These are phyloP conservation scores for Dictyostelium firmibasis DNA, from an alignment of 78 protist genomes.

Conservation along the genomic window DNA sequence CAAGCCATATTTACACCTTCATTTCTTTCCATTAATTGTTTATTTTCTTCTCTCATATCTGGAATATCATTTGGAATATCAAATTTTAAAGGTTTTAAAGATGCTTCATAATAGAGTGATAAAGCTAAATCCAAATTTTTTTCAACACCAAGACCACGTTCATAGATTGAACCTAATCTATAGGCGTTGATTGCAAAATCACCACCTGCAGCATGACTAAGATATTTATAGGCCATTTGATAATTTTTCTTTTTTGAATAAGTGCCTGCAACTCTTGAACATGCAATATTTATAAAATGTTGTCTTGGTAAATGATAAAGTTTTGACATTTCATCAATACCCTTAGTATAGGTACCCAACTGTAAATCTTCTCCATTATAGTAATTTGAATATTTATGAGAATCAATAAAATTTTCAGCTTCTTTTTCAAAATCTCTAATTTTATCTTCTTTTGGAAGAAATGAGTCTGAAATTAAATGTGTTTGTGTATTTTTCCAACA, in stretches of 20 bases:
- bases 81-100: neutral
- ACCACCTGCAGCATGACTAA: neutral
- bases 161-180: neutral
- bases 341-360: neutral
- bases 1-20: neutral
- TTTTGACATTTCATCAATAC: neutral
- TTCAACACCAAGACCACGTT: conserved; percentile 3
- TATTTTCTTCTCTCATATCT: neutral
- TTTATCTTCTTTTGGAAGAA: no score
- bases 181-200: neutral
- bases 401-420: neutral
- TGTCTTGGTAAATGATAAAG: neutral
- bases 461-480: no score
- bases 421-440: conserved; percentile 3
- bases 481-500: no score
- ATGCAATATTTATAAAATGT: neutral
- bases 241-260: neutral
- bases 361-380: neutral
- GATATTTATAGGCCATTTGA: neutral
- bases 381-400: neutral
- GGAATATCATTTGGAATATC: neutral
- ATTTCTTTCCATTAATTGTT: neutral
- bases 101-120: neutral
- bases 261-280: neutral
- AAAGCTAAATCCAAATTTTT: neutral